Evolutionary conservation across 2,329 filamentous ascomycete genomes (phyloP), one percentile per base, ranked within the genome.

Genomic region (Trichoderma brevicompactum): DNA sequence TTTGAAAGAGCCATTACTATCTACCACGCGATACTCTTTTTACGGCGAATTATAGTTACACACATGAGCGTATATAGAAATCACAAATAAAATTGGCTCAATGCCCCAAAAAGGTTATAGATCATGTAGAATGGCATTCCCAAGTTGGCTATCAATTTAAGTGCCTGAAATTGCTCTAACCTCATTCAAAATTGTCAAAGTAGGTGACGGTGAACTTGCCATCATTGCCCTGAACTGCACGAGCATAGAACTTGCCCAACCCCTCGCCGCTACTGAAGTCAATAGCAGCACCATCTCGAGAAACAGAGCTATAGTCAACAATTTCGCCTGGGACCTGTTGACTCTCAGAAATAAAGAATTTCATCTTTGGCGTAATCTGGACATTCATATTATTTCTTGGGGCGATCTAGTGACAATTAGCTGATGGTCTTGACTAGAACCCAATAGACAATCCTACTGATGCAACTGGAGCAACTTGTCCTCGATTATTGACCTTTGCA

Each of bases 381-480:
- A 65, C 19, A 6, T 53, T 62, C 64, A 49, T 58, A 19, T 62
- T 40, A 48, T 46, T 62, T 3, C 7, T 38, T 46, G 64, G 56
- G 15, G 64, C 64, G 40, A 65, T 46, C 64, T 65, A 46, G 6
- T 32, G 34, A n/a, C 53, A 32, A 44, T 65, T 40, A 53, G 55
- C 36, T 7, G 46, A 1, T 7, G n/a, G 7, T 28, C 13, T 54
- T 46, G 13, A 32, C 43, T 17, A 17, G 43, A 17, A 28, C 15
- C 38, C 5, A 2, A 5, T 10, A 56, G 7, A 8, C 23, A 10
- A 2, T n/a, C 64, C 8, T 55, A 65, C 64, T 2, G 55, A 48
- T 19, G 34, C 46, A 54, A 65, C 49, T 46, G 64, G 64, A 34
- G 49, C 56, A 49, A 65, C 64, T 28, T 65, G 64, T 7, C 64